Conservation (phyloP, 2,329 filamentous ascomycete species). For the Aureobasidium sp. region DNA sequence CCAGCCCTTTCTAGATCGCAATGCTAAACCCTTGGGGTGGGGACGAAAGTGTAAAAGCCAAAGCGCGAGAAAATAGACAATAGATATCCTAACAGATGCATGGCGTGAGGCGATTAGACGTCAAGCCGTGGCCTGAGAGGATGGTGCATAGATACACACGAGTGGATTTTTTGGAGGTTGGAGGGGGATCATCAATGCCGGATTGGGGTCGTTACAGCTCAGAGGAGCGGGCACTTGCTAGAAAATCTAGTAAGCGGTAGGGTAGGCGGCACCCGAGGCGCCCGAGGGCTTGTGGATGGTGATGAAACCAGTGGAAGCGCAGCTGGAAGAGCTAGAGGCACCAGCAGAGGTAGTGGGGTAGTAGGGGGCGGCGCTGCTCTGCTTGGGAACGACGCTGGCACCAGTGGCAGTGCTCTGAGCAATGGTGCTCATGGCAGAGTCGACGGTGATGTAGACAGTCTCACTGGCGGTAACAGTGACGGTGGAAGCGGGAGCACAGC, state of each 20-base stretch:
- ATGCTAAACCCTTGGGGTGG: constrained; percentile 8
- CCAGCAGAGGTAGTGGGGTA: constrained; percentile 19
- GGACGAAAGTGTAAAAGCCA: constrained; percentile 3
- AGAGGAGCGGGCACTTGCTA: background rate
- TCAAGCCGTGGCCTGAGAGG: background rate
- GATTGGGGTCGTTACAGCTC: constrained; percentile 11
- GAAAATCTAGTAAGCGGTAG: constrained; percentile 1
- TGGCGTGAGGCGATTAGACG: background rate
- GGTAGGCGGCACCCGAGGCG: constrained; percentile 10
- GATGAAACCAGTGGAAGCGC: constrained; percentile 22
- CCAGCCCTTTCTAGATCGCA: constrained; percentile 7
- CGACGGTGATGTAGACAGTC: constrained; percentile 19
- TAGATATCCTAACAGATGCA: background rate
- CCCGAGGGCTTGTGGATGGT: constrained; percentile 20
- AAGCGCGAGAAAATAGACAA: background rate
- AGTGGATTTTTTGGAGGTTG: background rate
- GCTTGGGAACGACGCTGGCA: constrained; percentile 11
- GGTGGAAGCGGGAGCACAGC: constrained; percentile 22
- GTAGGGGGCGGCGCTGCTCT: constrained; percentile 17
- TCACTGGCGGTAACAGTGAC: constrained; percentile 28
- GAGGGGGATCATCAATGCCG: constrained; percentile 5
- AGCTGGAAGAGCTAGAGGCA: constrained; percentile 12
- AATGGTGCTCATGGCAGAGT: constrained; percentile 2
- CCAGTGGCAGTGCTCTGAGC: constrained; percentile 7
- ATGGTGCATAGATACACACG: background rate